These are phyloP conservation scores for Aspergillus sp. DNA, from an alignment of 2,329 filamentous ascomycete species.

Conservation along the genomic window DNA sequence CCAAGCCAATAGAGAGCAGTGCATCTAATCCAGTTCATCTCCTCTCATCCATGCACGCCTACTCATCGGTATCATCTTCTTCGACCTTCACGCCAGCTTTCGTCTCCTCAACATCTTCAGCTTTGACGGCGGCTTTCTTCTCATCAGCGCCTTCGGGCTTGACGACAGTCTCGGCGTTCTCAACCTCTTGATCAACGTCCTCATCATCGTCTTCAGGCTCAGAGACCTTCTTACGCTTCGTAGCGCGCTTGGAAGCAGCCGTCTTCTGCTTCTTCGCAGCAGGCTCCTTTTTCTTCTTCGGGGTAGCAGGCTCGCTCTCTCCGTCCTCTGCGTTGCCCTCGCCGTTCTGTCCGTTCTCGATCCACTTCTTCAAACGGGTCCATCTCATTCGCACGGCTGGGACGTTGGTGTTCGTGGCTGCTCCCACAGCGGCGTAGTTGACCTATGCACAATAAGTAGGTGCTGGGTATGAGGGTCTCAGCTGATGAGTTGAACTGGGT, in stretches of 20 bases:
- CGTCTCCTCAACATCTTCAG: too few relatives aligned
- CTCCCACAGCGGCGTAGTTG: conserved; percentile 30
- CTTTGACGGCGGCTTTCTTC: too few relatives aligned
- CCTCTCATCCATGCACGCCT: too few relatives aligned
- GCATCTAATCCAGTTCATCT: too few relatives aligned
- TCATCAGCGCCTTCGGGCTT: too few relatives aligned
- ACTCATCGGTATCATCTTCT: too few relatives aligned
- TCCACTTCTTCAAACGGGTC: conserved; percentile 26
- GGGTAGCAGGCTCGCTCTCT: background rate
- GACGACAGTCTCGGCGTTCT: too few relatives aligned
- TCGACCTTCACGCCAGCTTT: too few relatives aligned
- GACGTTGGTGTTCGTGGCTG: conserved; percentile 27
- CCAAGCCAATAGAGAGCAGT: background rate
- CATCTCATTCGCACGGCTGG: conserved; percentile 38
- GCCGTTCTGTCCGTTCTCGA: conserved; percentile 12
- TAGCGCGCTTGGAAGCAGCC: background rate
- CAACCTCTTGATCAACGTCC: too few relatives aligned
- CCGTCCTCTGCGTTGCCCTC: background rate
- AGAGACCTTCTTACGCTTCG: conserved; percentile 5
- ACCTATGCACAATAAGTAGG: too few relatives aligned
- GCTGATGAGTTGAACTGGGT: too few relatives aligned
- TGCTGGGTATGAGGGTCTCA: too few relatives aligned
- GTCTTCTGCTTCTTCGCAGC: background rate
- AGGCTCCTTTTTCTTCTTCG: background rate
- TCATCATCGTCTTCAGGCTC: background rate